Base-by-base conservation (phyloP, 2,329 filamentous ascomycete species). In the Pseudogymnoascus sp. region DNA sequence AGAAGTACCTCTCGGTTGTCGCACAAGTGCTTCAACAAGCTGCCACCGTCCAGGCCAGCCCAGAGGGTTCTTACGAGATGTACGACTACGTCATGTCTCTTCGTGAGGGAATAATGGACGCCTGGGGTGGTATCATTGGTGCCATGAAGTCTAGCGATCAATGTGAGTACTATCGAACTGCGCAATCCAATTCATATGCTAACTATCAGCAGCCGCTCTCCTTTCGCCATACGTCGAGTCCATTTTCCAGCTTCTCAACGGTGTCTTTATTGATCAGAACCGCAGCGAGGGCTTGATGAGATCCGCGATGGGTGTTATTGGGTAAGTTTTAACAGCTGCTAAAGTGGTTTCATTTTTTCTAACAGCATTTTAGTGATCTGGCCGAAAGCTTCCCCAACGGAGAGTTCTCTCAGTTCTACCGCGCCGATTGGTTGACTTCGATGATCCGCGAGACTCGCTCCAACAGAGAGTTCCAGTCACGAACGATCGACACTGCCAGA, bases 61-160 rank as follows among this genome's bases (percentile, higher is more conserved):
- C 87, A 28, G 92, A 97, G 68, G 88, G 89, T 64, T 90, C 89
- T 60, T 95, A 93, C 70, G 95, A 99, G 77, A 96, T 97, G 89
- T 88, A 93, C 63, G 93, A 97, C 77, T 99, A 99, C 74, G 88
- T 99, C 69, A 86, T 96, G 67, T 96, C 93, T 18, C 83, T 99
- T 59, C 88, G 95, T 61, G 96, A 99, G 74, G 95, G 93, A 69
- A 97, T 99, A 69, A 96, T 97, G 88, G 95, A 99, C 81, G 95
- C 95, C 35, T 99, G 96, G 93, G 92, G 93, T 71, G 95, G 95
- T 68, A 95, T 96, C 68, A 92, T 99, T 73, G 87, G 93, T 75
- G 92, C 95, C 61, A 92, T 97, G 88, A 96, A 95, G 81, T 78
- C 83, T 60, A 90, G 88, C 71, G 80, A 80, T 71, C 93, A 93